Evolutionary conservation across 768 basidiomycete genomes (phyloP), one percentile per base, ranked within the genome.

Genomic region (Lactifluus piperatus): DNA sequence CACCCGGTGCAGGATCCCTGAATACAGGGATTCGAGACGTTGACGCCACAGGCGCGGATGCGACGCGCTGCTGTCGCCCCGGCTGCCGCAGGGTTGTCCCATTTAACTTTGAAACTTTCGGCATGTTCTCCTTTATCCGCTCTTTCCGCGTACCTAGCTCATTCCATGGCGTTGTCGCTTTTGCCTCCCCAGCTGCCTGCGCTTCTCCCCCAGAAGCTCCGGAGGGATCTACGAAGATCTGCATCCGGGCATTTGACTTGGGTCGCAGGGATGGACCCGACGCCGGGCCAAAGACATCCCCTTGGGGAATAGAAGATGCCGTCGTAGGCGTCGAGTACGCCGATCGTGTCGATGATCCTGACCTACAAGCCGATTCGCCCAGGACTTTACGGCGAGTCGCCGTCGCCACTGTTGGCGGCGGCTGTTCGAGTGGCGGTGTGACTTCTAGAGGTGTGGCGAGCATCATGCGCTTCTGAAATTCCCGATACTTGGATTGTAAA

Each of bases 391-490:
- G 78, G 1, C 62, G 68, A 62, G 65, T 71, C 64, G 61, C 71
- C 39, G 71, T 66, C 58, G 74, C 47, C 27, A 72, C 64, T 22
- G 73, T 59, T 4, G 77, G 65, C 34, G 22, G 53, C 7, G 70
- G 56, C 32, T 78, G 67, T 53, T 76, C 71, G 7, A 67, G 58
- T 11, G 52, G 70, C 14, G 67, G 57, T 10, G 57, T 64, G 32
- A 72, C 65, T 46, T 55, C 44, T 20, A 62, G 26, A 26, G 66
- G 59, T 1, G 73, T 68, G 27, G 73, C 73, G 24, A 79, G 76
- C 84, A 91, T 87, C 88, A 91, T 94, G 54, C 91, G 87, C 75
- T 81, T 94, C 70, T 94, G 91, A 72, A 97, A 98, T 44, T 94
- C 92, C 53, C 81, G 73, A 68, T 94, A 85, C 64, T 86, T 81